Percentiles rank a stretch among this genome's conserved stretches.
phyloP scores from a whole-genome alignment of 805 yeast genomes.

The Ogataea parapolymorpha region DNA sequence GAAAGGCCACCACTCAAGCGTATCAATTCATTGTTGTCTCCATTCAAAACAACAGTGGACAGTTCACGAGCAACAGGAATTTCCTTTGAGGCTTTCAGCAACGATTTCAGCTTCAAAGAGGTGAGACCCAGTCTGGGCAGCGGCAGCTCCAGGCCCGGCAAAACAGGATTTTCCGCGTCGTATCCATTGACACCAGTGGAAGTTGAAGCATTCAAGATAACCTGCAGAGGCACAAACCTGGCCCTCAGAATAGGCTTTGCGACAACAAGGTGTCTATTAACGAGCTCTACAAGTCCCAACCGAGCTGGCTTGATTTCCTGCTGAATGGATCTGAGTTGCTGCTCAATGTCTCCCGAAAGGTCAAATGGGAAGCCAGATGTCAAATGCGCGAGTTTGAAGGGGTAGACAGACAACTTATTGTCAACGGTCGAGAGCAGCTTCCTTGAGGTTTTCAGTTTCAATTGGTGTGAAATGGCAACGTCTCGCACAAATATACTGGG shows the following conservation, averaged over 20 bases:
- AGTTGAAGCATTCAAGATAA: constrained; percentile 58
- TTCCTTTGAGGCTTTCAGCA: constrained; percentile 51
- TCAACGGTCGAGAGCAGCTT: constrained; percentile 68
- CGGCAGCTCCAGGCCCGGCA: constrained; percentile 75
- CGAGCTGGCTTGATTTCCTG: constrained; percentile 59
- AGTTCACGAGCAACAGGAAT: constrained; percentile 74
- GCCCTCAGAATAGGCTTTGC: constrained; percentile 71
- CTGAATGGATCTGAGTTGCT: constrained; percentile 44
- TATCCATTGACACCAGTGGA: constrained; percentile 65
- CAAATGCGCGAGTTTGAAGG: constrained; percentile 80
- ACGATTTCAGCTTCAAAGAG: constrained; percentile 61
- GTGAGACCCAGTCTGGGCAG: constrained; percentile 72
- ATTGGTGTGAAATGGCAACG: constrained; percentile 73
- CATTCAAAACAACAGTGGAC: constrained; percentile 63
- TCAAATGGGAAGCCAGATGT: constrained; percentile 60
- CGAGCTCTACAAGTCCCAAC: constrained; percentile 76
- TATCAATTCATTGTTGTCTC: constrained; percentile 51
- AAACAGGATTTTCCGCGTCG: constrained; percentile 59
- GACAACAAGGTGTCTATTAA: constrained; percentile 74
- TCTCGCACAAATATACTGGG: constrained; percentile 82
- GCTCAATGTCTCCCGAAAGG: constrained; percentile 33
- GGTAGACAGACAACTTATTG: constrained; percentile 76
- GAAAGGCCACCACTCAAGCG: constrained; percentile 79
- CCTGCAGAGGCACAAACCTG: constrained; percentile 68
- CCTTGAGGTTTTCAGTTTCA: constrained; percentile 74